Percentiles rank a stretch among this genome's conserved stretches.
phyloP scores from a whole-genome alignment of 352 stramenopile species.

The Globisporangium alternatum region DNA sequence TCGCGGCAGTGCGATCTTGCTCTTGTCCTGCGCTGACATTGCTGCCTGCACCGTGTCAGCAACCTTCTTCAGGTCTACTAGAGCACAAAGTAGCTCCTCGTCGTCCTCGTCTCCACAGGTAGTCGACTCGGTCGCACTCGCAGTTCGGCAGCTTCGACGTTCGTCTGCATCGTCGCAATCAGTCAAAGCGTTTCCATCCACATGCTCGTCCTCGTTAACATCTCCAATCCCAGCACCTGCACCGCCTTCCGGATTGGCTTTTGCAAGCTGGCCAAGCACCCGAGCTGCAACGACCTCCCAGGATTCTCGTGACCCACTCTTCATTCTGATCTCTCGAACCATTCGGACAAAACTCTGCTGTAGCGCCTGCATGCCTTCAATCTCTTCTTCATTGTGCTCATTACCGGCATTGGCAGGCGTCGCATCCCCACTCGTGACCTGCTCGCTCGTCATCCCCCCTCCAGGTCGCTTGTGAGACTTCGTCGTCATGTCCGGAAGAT shows the following conservation, averaged over 20 bases:
- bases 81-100: neutral
- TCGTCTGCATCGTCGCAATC: constrained; percentile 4
- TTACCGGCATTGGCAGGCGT: neutral
- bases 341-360: constrained; percentile 6
- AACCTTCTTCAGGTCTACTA: neutral
- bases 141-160: constrained; percentile 12
- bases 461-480: neutral
- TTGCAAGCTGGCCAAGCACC: constrained; percentile 8
- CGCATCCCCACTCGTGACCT: neutral
- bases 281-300: neutral
- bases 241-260: neutral
- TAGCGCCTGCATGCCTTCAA: neutral
- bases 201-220: neutral
- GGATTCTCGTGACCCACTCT: neutral
- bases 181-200: neutral
- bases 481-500: constrained; percentile 29
- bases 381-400: neutral
- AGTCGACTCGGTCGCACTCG: constrained; percentile 8
- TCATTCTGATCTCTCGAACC: neutral
- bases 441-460: neutral
- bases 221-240: neutral
- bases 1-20: too few relatives aligned
- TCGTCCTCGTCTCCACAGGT: neutral
- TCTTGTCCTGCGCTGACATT: neutral
- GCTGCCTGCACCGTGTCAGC: neutral